Evolutionary conservation across 371 early-diverging fungal genomes (phyloP).

Genomic region (Synchytrium microbalum): DNA sequence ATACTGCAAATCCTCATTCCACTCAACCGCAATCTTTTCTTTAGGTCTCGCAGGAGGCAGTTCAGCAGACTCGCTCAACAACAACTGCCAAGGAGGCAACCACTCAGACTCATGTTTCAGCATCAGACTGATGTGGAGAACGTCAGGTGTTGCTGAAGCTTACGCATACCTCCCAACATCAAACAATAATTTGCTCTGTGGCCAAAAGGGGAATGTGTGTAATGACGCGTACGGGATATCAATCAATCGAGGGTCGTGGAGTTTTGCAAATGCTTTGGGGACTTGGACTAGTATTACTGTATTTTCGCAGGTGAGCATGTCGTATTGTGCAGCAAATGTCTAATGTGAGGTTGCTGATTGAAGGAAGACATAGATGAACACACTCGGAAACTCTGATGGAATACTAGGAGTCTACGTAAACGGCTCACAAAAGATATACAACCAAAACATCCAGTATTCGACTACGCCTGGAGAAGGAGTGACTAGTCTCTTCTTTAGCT

Average conservation of each 20-base stretch:
- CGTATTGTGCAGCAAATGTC: too few relatives aligned
- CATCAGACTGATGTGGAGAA: slow-evolving; percentile 35
- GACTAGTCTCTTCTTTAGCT: not conserved
- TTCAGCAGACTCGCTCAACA: not conserved
- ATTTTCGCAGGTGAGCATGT: too few relatives aligned
- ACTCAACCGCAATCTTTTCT: too few relatives aligned
- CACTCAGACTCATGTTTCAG: not conserved
- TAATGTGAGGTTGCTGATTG: too few relatives aligned
- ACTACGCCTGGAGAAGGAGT: not conserved
- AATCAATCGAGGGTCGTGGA: not conserved
- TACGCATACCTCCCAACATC: slow-evolving; percentile 49
- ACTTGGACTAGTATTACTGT: too few relatives aligned
- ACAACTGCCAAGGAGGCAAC: not conserved
- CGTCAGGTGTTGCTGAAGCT: slow-evolving; percentile 48
- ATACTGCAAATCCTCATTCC: too few relatives aligned
- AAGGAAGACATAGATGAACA: not conserved
- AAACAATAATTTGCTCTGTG: not conserved
- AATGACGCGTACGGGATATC: not conserved
- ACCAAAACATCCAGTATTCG: not conserved
- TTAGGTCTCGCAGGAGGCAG: not conserved
- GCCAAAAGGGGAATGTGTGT: not conserved
- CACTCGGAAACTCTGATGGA: not conserved
- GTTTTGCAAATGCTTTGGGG: too few relatives aligned
- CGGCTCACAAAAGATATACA: not conserved
- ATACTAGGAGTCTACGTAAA: not conserved